phyloP scores from a whole-genome alignment of 768 basidiomycete species.

The Termitomyces sp. region DNA sequence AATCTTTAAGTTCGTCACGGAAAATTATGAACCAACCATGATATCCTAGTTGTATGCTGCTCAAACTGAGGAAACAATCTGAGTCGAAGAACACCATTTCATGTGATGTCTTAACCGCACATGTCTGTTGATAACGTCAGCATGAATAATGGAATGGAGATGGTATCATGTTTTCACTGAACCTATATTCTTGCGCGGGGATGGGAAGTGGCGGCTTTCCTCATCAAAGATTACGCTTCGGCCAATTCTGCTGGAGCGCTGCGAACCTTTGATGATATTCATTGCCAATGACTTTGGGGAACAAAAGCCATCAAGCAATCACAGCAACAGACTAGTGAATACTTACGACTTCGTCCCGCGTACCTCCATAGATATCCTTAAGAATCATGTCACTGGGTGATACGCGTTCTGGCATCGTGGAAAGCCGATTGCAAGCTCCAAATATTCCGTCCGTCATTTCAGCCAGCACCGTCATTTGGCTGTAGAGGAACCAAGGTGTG shows the following conservation, averaged over 20 bases:
- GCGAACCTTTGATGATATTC: conserved; percentile 1
- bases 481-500: neutral
- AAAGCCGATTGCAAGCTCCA: neutral
- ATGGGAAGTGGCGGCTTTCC: neutral
- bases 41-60: conserved; percentile 6
- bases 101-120: neutral
- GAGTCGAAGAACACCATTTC: conserved; percentile 9
- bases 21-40: conserved; percentile 13
- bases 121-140: neutral
- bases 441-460: neutral
- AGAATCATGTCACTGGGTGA: neutral
- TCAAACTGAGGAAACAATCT: conserved; percentile 9
- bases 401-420: neutral
- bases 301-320: neutral
- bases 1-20: conserved; percentile 10
- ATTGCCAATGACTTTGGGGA: neutral
- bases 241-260: neutral
- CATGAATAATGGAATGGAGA: neutral
- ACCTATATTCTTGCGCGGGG: neutral
- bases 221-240: conserved; percentile 5
- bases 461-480: conserved; percentile 1
- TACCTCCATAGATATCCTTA: neutral
- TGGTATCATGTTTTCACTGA: neutral
- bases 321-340: neutral
- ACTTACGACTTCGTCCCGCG: neutral